Evolutionary conservation across 148 eudicot genomes (phyloP), one percentile per base, ranked within the genome.

Genomic region (Camellia japonica): DNA sequence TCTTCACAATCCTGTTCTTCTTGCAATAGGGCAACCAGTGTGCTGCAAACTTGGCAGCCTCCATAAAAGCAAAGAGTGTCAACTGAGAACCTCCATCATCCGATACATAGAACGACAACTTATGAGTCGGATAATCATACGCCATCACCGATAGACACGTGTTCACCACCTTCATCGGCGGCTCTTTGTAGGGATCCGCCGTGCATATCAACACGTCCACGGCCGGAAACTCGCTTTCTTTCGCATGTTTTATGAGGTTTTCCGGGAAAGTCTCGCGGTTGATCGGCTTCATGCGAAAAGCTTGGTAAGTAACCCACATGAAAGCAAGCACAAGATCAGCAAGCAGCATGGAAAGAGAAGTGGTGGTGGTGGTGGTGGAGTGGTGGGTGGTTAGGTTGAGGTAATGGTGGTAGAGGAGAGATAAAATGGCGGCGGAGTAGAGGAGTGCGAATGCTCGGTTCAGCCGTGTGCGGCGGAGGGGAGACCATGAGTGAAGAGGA

Each of bases 141-240:
- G 94, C 91, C 98, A 94, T 76, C 19, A 94, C 97, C 19, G 98
- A 90, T 73, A 94, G 74, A 9, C 93, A 94, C 5, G 98, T 92
- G 83, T 91, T 92, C 0, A 89, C 90, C 14, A 89, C 93, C 49
- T 84, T 88, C 38, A 92, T 77, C 3, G 98, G 98, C 4, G 98
- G 98, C 78, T 94, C 98, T 76, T 92, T 94, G 61, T 85, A 75
- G 0, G 97, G 97, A 68, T 94, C 98, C 2, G 98, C 97, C 20
- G 98, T 94, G 74, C 98, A 94, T 54, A 94, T 88, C 79, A 92
- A 92, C 60, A 92, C 83, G 76, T 94, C 98, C 38, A 92, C 42
- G 1, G 73, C 77, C 10, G 98, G 94, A 30, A 82, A 80, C 61
- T 86, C 87, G 2, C 20, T 44, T 18, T 66, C 43, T 7, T 60